phyloP scores from a whole-genome alignment of 805 yeast species.

The Metschnikowia vanudenii region DNA sequence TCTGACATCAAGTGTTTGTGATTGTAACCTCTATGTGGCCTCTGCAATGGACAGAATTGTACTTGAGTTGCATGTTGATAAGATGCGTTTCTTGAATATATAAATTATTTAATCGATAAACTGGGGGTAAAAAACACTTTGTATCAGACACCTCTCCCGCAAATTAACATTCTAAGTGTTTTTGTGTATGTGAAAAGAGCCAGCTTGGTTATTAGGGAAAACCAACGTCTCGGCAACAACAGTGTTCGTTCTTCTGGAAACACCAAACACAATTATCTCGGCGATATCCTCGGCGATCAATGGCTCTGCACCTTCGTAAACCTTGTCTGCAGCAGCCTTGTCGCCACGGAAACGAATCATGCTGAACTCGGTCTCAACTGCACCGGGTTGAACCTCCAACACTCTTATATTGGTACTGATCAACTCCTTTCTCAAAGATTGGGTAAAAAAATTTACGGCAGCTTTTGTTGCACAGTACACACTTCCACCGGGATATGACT shows the following conservation, averaged over 20 bases:
- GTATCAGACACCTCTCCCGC: too few species aligned
- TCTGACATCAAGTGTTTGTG: too few species aligned
- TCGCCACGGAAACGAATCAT: conserved; percentile 37
- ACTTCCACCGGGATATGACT: conserved; percentile 39
- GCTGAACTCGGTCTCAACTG: conserved; percentile 40
- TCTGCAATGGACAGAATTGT: too few species aligned
- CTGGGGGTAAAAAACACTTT: not conserved
- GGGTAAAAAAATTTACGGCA: conserved; percentile 35
- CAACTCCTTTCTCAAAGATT: conserved; percentile 36
- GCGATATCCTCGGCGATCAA: conserved; percentile 38
- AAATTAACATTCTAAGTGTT: not conserved
- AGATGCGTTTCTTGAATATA: too few species aligned
- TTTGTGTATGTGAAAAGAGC: conserved; percentile 27
- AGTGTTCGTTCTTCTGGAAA: conserved; percentile 33
- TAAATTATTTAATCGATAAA: too few species aligned
- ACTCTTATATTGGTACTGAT: conserved; percentile 37
- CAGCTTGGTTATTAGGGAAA: conserved; percentile 40
- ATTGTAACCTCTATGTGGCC: too few species aligned
- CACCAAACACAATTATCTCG: conserved; percentile 38
- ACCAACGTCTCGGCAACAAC: conserved; percentile 41
- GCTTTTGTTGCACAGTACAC: conserved; percentile 41
- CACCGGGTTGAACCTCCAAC: conserved; percentile 42
- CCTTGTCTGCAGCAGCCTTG: conserved; percentile 29
- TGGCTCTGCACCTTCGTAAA: conserved; percentile 37
- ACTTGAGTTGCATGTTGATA: too few species aligned